Evolutionary conservation across 768 basidiomycete genomes (phyloP), one percentile per base, ranked within the genome.

Genomic region (Lactarius psammicola): DNA sequence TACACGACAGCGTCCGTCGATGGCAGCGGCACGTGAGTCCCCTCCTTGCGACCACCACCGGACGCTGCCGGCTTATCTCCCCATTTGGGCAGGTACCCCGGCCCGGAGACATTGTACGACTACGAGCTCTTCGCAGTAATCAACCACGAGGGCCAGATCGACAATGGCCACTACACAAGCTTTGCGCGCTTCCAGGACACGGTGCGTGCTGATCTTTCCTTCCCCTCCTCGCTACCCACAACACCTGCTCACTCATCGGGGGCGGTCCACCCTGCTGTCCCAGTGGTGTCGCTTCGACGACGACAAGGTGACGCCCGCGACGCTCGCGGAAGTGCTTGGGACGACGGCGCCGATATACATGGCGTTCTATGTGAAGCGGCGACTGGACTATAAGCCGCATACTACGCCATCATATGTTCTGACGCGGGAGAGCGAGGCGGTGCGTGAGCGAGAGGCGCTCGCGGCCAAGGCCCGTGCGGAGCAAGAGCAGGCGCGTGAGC

Each of bases 211-310:
- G 33, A 49, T 31, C 11, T 49, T 55, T 38, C 55, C 33, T 28
- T 20, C 8, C n/a, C 18, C 31, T n/a, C n/a, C n/a, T n/a, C n/a
- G n/a, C n/a, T n/a, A 28, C 42, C 38, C 40, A 15, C 3, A 20
- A 42, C 49, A 42, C 59, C 26, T 65, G 34, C 34, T 66, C 38
- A 28, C 2, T 26, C 33, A 46, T 44, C 56, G 30, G 13, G 13
- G 36, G 36, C 5, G 36, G 6, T 5, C 66, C 33, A 18, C 63
- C 59, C 23, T 60, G 34, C 34, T 46, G 62, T 34, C 34, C 17
- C 74, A 95, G 88, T 98, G 94, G 94, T 96, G 91, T 77, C 88
- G 88, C 28, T 94, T 94, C 75, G 94, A 97, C 74, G 95, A 97
- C 73, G 94, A 95, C 71, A 96, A 92, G 76, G 92, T 95, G 11